phyloP scores from a whole-genome alignment of 805 yeast species.

The Kodamaea neixiangensis region DNA sequence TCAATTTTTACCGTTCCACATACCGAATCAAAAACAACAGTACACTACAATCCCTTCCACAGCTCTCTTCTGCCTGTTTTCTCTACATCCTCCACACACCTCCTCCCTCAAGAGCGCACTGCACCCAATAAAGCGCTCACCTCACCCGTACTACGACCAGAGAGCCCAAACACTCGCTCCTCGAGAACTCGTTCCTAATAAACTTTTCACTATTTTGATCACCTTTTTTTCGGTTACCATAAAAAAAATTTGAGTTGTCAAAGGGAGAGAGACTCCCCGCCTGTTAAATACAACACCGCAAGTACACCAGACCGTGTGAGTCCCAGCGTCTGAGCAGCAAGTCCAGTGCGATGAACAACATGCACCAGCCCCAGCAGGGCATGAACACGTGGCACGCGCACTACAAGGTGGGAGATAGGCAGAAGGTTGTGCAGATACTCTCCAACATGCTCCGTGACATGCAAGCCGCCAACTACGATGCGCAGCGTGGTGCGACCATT shows the following conservation, averaged over 20 bases:
- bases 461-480: slow-evolving; percentile 34
- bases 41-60: no score
- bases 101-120: no score
- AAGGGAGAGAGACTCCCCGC: slow-evolving; percentile 9
- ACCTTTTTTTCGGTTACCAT: slow-evolving; percentile 3
- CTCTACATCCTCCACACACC: no score
- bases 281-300: slow-evolving; percentile 1
- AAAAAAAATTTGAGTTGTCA: slow-evolving; percentile 6
- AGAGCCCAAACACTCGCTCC: neutral
- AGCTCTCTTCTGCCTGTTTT: no score
- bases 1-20: no score
- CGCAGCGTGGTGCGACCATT: slow-evolving; percentile 39
- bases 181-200: no score
- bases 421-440: slow-evolving; percentile 41
- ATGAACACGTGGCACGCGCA: slow-evolving; percentile 29
- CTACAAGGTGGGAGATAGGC: slow-evolving; percentile 34
- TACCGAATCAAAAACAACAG: no score
- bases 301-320: neutral
- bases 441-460: slow-evolving; percentile 39
- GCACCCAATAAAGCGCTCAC: no score
- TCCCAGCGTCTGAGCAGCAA: neutral
- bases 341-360: slow-evolving; percentile 16
- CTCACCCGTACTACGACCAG: neutral
- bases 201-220: slow-evolving; percentile 4
- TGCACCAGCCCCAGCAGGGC: slow-evolving; percentile 22